A percentile compares a stretch with the other conserved stretches of the same genome.
These are phyloP conservation scores for Torulaspora gathmanii DNA, from an alignment of 805 yeast genomes.

Conservation along the genomic window DNA sequence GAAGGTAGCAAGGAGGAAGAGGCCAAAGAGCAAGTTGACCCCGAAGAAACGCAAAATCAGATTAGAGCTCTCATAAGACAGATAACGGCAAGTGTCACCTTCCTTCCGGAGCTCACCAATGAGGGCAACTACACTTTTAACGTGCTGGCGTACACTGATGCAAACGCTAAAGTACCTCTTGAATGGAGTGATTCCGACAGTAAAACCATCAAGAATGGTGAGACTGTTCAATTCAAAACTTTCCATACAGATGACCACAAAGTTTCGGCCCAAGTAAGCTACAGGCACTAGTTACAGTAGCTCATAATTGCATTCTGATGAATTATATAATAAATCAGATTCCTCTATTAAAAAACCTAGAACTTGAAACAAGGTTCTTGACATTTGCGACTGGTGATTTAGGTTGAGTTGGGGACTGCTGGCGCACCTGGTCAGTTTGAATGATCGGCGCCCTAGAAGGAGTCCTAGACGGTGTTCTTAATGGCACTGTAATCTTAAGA, in stretches of 20 bases:
- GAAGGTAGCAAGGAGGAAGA: conserved; percentile 7
- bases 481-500: conserved; percentile 20
- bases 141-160: conserved; percentile 77
- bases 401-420: conserved; percentile 15
- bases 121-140: conserved; percentile 69
- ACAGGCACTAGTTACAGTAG: conserved; percentile 24
- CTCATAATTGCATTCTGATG: background rate
- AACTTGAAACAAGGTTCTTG: conserved; percentile 19
- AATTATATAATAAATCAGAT: conserved; percentile 1
- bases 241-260: conserved; percentile 65
- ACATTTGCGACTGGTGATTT: conserved; percentile 15
- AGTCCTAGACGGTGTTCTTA: conserved; percentile 10
- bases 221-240: conserved; percentile 62
- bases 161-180: conserved; percentile 58
- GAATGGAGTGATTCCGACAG: conserved; percentile 84
- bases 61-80: conserved; percentile 86
- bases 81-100: conserved; percentile 81
- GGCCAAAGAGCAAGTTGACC: conserved; percentile 31
- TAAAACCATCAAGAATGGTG: conserved; percentile 52
- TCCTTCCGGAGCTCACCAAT: conserved; percentile 64
- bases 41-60: conserved; percentile 53
- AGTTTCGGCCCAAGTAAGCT: conserved; percentile 65
- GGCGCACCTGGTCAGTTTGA: conserved; percentile 10
- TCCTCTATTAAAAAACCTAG: conserved; percentile 25
- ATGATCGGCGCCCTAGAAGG: conserved; percentile 12